phyloP scores from a whole-genome alignment of 768 basidiomycete species.

The Cystofilobasidium ferigula region DNA sequence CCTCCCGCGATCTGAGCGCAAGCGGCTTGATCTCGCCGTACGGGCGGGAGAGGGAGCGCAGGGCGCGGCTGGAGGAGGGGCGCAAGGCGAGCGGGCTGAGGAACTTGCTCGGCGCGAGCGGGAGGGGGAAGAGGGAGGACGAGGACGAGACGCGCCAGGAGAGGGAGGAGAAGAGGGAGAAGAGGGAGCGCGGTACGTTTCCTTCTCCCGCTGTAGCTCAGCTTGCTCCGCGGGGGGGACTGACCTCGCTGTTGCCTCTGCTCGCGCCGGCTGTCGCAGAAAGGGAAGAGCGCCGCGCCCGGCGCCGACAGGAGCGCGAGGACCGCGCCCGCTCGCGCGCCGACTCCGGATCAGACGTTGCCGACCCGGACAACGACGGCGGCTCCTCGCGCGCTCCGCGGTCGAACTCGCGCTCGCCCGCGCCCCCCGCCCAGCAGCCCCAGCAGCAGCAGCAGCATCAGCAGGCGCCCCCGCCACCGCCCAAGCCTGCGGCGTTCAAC shows the following conservation, averaged over 20 bases:
- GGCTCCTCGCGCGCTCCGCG: background rate
- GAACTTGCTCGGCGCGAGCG: background rate
- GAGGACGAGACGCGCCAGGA: background rate
- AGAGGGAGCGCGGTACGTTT: background rate
- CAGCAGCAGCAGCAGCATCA: background rate
- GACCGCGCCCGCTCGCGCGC: too few species aligned
- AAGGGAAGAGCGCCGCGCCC: background rate
- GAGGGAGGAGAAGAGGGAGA: background rate
- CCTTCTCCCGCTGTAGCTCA: background rate
- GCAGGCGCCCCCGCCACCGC: background rate
- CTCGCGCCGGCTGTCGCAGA: background rate
- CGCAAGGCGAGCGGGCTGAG: background rate
- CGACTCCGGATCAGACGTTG: too few species aligned
- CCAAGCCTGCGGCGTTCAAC: background rate
- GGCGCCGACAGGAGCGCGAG: background rate
- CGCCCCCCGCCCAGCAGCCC: background rate
- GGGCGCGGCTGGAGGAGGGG: background rate
- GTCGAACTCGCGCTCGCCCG: background rate
- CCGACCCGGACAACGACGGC: too few species aligned
- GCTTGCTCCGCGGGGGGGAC: background rate
- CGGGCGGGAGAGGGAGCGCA: background rate
- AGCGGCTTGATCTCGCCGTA: constrained; percentile 5
- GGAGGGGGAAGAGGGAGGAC: background rate
- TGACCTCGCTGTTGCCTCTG: background rate
- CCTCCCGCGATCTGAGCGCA: background rate